Evolutionary conservation across 805 yeast genomes (phyloP), one percentile per base, ranked within the genome.

Genomic region (Limtongia smithiae): DNA sequence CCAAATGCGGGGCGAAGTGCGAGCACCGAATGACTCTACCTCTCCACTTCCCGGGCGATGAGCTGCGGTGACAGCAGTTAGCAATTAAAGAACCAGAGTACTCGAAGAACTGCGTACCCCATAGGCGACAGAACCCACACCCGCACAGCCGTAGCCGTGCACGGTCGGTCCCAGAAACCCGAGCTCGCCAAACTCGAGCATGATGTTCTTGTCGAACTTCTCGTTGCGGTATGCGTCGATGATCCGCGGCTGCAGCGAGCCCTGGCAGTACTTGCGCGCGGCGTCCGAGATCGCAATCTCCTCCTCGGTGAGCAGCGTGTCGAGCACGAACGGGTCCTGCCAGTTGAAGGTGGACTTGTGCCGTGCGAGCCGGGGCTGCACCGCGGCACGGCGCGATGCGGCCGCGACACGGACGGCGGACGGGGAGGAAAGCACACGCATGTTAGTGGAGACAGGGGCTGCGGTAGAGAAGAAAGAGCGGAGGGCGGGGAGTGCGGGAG

Each of bases 131-230:
- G 69, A 63, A 37, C 68, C 64, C n/a, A 67, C 68, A 17, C 75
- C 75, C 1, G 71, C 68, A 44, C 75, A 70, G 2, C 75, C 75
- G 54, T 71, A 71, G 8, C 74, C 74, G n/a, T 65, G 60, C 36
- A 71, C 65, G 14, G 70, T 68, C 22, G 73, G 52, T 3, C 75
- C 75, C 27, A 71, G 62, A 18, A 71, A 62, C 9, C 75, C 75
- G 6, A 70, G 58, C 35, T 63, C 67, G n/a, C 75, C 75, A 57
- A 71, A 62, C 48, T 71, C 70, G n/a, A 55, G 55, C 71, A 71
- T 61, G 32, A 71, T 57, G 14, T 56, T 51, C 39, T 53, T 54
- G 51, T 67, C 68, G 47, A 71, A 70, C 18, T 50, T 46, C 58
- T 71, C 75, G 30, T 70, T 68, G 24, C 75, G 60, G 50, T 63